Percentiles rank a stretch among this genome's conserved stretches.
phyloP scores from a whole-genome alignment of 129 eudicot genomes.

The Oenanthe sinensis region DNA sequence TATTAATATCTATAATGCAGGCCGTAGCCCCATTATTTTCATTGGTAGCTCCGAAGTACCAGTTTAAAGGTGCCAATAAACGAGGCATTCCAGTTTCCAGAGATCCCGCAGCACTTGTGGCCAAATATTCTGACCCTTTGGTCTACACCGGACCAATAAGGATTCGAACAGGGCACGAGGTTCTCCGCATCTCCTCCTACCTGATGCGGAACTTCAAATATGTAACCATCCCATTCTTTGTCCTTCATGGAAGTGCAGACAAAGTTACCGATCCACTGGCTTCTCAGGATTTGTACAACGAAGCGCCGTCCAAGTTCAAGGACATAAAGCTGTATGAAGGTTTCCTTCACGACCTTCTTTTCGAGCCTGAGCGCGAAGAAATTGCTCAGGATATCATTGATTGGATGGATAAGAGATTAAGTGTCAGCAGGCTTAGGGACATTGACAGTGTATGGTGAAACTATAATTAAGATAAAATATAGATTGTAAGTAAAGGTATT shows the following conservation, averaged over 20 bases:
- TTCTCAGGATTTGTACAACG: constrained; percentile 78
- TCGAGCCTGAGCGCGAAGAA: constrained; percentile 93
- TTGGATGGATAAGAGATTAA: constrained; percentile 77
- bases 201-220: constrained; percentile 62
- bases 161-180: constrained; percentile 92
- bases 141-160: constrained; percentile 96
- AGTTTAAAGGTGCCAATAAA: constrained; percentile 95
- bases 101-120: constrained; percentile 85
- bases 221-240: constrained; percentile 83
- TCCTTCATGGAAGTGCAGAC: constrained; percentile 92
- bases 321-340: constrained; percentile 89
- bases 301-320: constrained; percentile 75
- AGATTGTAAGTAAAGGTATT: constrained; percentile 7
- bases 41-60: constrained; percentile 86
- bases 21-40: constrained; percentile 94
- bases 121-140: constrained; percentile 90
- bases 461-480: not conserved
- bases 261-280: constrained; percentile 94
- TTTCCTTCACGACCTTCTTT: constrained; percentile 85
- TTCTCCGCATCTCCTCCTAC: constrained; percentile 76
- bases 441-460: constrained; percentile 18
- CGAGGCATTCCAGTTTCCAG: constrained; percentile 88
- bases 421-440: constrained; percentile 18
- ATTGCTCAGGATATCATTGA: constrained; percentile 81
- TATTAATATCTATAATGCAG: constrained; percentile 28